Evolutionary conservation across 139 green algal species (phyloP).

Genomic region (Picochlorum sp.): DNA sequence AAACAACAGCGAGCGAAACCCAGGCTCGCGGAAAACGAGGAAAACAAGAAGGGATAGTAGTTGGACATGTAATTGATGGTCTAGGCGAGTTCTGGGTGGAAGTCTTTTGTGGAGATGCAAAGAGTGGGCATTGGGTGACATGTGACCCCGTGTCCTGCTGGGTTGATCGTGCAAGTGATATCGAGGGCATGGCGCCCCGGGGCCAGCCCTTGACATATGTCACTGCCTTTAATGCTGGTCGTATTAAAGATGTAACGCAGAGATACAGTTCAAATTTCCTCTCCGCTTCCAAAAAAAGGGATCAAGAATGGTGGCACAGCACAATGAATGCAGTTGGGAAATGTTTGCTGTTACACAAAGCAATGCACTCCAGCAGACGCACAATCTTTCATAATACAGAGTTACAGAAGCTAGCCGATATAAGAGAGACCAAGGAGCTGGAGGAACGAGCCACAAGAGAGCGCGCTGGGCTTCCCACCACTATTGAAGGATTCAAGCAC

Average conservation of each 20-base stretch:
- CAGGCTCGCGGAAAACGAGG: not conserved
- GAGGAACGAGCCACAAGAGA: constrained; percentile 9
- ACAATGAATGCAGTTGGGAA: too few species aligned
- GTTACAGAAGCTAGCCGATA: too few species aligned
- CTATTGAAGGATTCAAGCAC: constrained; percentile 64
- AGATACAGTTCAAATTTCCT: constrained; percentile 42
- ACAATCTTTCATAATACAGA: too few species aligned
- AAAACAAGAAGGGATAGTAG: not conserved
- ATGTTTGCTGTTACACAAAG: constrained; percentile 16
- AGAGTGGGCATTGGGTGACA: constrained; percentile 61
- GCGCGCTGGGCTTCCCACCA: constrained; percentile 41
- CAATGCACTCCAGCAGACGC: constrained; percentile 3
- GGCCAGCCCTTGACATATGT: constrained; percentile 43
- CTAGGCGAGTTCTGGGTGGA: constrained; percentile 50
- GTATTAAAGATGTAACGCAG: constrained; percentile 57
- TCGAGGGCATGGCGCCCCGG: constrained; percentile 13
- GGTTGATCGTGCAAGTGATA: constrained; percentile 42
- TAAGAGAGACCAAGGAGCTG: constrained; percentile 65
- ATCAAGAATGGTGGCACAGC: constrained; percentile 48
- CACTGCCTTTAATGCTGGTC: constrained; percentile 30
- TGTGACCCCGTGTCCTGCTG: constrained; percentile 50
- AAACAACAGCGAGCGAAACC: constrained; percentile 18
- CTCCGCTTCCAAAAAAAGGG: constrained; percentile 30
- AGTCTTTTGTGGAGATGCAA: constrained; percentile 60
- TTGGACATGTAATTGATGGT: not conserved